These are phyloP conservation scores for Urochloa ruziziensis DNA, from an alignment of 176 grass and related monocot species.

Conservation along the genomic window DNA sequence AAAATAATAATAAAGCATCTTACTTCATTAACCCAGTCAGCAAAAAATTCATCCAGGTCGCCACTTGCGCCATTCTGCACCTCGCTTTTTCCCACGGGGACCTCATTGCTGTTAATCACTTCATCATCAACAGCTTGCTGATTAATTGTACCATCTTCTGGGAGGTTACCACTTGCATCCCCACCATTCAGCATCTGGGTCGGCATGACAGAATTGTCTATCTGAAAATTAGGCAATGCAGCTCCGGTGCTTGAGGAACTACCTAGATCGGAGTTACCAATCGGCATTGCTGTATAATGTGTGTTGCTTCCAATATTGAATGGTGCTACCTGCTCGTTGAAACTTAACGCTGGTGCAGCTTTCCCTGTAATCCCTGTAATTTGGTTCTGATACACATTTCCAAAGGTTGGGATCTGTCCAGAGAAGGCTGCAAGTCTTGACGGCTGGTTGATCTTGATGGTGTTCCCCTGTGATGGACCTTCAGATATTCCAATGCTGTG, in stretches of 20 bases:
- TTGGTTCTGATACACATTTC: conserved; percentile 10
- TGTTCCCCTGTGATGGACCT: not conserved
- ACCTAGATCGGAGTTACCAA: not conserved
- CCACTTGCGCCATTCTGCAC: not conserved
- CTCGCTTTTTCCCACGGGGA: not conserved
- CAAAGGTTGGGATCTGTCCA: not conserved
- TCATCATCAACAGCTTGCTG: not conserved
- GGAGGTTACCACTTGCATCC: conserved; percentile 8
- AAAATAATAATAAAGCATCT: not conserved
- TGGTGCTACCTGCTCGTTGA: not conserved
- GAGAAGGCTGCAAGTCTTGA: not conserved
- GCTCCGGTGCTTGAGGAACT: conserved; percentile 11
- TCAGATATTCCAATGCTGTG: conserved; percentile 1
- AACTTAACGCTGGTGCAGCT: not conserved
- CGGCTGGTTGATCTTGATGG: not conserved
- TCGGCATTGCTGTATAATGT: not conserved
- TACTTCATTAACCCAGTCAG: conserved; percentile 1
- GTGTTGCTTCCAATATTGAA: conserved; percentile 17
- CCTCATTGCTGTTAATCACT: not conserved
- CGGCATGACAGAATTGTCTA: not conserved
- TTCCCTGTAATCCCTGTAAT: not conserved
- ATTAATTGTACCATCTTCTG: not conserved
- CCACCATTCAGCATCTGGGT: not conserved
- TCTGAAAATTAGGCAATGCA: not conserved
- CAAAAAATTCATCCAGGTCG: not conserved